Percentiles rank a stretch among this genome's conserved stretches.
Evolutionary conservation across 345 rosid genomes (phyloP).

Genomic region (Raphanus raphanistrum): DNA sequence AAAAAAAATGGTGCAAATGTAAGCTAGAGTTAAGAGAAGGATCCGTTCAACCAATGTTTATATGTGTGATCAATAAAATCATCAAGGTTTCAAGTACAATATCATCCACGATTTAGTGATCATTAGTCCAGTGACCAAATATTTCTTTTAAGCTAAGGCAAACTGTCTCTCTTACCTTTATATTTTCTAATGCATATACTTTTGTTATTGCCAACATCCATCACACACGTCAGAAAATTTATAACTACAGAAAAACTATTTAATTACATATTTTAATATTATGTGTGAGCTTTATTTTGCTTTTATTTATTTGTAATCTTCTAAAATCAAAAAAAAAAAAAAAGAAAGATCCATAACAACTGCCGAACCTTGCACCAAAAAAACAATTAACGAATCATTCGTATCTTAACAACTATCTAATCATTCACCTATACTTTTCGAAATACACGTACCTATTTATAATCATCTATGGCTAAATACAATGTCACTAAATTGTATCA

Average conservation of each 20-base stretch:
- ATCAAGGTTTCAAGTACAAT: too few relatives aligned
- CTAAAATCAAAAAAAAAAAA: too few relatives aligned
- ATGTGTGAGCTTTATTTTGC: neutral
- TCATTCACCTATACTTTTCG: constrained; percentile 13
- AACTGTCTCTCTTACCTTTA: neutral
- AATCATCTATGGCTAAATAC: constrained; percentile 5
- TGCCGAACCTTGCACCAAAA: neutral
- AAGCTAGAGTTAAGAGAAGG: too few relatives aligned
- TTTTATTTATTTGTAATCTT: constrained; percentile 5
- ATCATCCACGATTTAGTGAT: too few relatives aligned
- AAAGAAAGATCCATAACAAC: neutral
- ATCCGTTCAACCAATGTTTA: too few relatives aligned
- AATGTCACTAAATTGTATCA: constrained; percentile 4
- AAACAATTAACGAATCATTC: constrained; percentile 20
- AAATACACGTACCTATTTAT: constrained; percentile 7
- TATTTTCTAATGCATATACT: neutral
- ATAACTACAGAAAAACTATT: neutral
- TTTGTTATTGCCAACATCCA: constrained; percentile 1
- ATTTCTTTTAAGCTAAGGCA: neutral
- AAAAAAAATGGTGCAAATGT: too few relatives aligned
- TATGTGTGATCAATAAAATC: too few relatives aligned
- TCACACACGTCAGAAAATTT: constrained; percentile 27
- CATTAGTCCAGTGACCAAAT: neutral
- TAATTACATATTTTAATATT: constrained; percentile 4
- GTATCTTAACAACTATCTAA: constrained; percentile 28